These are phyloP conservation scores for Crithidia expoeki DNA, from an alignment of 208 protist species.

Conservation along the genomic window DNA sequence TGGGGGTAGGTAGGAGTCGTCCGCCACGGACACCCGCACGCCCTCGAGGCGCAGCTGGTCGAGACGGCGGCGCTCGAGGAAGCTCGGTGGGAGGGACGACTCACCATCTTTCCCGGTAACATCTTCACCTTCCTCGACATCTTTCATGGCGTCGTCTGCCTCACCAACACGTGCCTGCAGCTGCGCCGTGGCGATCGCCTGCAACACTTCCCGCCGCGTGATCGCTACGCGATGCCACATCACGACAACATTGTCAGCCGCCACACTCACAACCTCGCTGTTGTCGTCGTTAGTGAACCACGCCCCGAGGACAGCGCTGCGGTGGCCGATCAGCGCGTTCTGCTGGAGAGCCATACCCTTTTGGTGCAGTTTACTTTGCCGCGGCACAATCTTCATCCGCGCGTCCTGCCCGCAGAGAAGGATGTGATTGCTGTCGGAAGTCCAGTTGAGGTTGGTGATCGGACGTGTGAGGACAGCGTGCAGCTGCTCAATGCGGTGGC, in stretches of 20 bases:
- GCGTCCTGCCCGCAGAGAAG: constrained; percentile 88
- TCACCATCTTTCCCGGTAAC: constrained; percentile 51
- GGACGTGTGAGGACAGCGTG: constrained; percentile 82
- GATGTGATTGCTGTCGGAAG: constrained; percentile 79
- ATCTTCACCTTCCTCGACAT: constrained; percentile 34
- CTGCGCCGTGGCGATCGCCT: constrained; percentile 75
- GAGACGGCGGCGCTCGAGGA: constrained; percentile 77
- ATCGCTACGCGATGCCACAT: constrained; percentile 72
- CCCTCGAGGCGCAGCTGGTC: constrained; percentile 81
- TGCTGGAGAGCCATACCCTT: constrained; percentile 83
- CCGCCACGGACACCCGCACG: constrained; percentile 74
- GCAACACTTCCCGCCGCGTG: constrained; percentile 81
- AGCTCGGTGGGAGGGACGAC: constrained; percentile 60
- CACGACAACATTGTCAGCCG: constrained; percentile 83
- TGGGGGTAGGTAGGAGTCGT: constrained; percentile 70
- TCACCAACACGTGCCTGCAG: constrained; percentile 55
- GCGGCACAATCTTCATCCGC: constrained; percentile 89
- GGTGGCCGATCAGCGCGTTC: constrained; percentile 86
- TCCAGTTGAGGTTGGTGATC: constrained; percentile 86
- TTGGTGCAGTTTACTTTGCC: constrained; percentile 66
- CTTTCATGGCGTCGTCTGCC: constrained; percentile 16
- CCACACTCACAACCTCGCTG: constrained; percentile 74
- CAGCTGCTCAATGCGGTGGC: constrained; percentile 87
- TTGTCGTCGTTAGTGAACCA: constrained; percentile 77
- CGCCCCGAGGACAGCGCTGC: constrained; percentile 83